phyloP scores from a whole-genome alignment of 768 basidiomycete species.

The Clathrus columnatus region DNA sequence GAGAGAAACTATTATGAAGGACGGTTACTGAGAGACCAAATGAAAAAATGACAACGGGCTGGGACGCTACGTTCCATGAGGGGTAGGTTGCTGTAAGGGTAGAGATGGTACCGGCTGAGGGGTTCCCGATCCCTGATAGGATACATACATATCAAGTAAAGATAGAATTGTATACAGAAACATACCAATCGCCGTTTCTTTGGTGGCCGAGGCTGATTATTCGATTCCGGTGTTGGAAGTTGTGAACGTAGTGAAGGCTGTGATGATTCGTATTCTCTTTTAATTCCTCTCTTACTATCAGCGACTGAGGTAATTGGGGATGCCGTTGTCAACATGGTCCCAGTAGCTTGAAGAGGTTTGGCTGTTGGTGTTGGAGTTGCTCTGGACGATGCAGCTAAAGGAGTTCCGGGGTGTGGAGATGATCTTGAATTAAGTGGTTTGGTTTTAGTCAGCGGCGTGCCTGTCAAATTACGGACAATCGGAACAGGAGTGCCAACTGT shows the following conservation, averaged over 20 bases:
- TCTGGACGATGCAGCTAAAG: neutral
- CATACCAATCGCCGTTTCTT: constrained; percentile 73
- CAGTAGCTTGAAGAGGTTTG: constrained; percentile 11
- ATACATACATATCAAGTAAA: neutral
- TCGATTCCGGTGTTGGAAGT: constrained; percentile 36
- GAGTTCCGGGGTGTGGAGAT: neutral
- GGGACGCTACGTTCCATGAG: constrained; percentile 47
- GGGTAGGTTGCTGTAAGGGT: constrained; percentile 55
- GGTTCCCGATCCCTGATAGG: constrained; percentile 4
- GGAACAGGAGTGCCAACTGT: constrained; percentile 6
- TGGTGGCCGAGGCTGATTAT: constrained; percentile 54
- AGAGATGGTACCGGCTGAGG: constrained; percentile 4
- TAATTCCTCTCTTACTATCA: constrained; percentile 14
- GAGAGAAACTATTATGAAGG: neutral
- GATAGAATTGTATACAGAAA: constrained; percentile 10
- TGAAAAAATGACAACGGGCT: neutral
- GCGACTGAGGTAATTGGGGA: constrained; percentile 18
- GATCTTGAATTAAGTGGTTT: constrained; percentile 1
- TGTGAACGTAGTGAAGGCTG: constrained; percentile 24
- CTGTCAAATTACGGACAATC: constrained; percentile 2
- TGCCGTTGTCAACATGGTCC: neutral
- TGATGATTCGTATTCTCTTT: constrained; percentile 20
- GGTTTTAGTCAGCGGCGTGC: neutral
- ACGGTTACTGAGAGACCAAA: neutral
- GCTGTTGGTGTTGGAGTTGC: neutral